Evolutionary conservation across 768 basidiomycete species (phyloP), one percentile per base, ranked within the genome.

Genomic region (Leccinum variicolor): DNA sequence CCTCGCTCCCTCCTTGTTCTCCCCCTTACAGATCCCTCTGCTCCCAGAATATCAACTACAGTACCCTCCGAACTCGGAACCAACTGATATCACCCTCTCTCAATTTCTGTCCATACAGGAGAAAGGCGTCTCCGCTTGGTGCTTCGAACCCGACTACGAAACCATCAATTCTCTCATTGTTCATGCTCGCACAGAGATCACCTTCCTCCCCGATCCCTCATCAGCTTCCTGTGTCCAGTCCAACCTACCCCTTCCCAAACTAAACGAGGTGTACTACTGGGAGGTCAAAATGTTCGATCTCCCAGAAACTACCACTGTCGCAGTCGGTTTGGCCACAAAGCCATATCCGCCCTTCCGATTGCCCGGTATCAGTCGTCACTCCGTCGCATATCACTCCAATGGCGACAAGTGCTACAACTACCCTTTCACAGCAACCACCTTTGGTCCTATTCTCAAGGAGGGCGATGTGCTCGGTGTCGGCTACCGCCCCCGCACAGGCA

Each of bases 211-310:
- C n/a, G 90, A 95, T 68, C 95, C 97, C 23, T 89, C 92, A 29
- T 93, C 94, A 19, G 89, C 92, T 2, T 95, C 96, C 13, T 92
- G 84, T 58, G 97, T 99, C 10, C 93, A 98, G 76, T 96, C 94
- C 51, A 99, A 98, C 71, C 80, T 99, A 10, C 97, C 97, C 2
- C 77, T 99, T 3, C 97, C 97, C 13, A 98, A 98, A 69, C 80
- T 98, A 51, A 99, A 99, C 75, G 97, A 98, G 72, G 94, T 98
- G 13, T 99, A 99, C 71, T 99, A 99, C 71, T 99, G 92, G 92
- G 97, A 99, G 71, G 90, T 94, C 60, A 99, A 99, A 77, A 92
- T 98, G 90, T 98, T 94, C 70, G 97, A 99, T 75, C 88, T 97
- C 54, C 94, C 95, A 13, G 79, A 84, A 59, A 77, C 83, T 3